Conservation (phyloP, 2,329 filamentous ascomycete genomes). For the Trichoderma simmonsii region DNA sequence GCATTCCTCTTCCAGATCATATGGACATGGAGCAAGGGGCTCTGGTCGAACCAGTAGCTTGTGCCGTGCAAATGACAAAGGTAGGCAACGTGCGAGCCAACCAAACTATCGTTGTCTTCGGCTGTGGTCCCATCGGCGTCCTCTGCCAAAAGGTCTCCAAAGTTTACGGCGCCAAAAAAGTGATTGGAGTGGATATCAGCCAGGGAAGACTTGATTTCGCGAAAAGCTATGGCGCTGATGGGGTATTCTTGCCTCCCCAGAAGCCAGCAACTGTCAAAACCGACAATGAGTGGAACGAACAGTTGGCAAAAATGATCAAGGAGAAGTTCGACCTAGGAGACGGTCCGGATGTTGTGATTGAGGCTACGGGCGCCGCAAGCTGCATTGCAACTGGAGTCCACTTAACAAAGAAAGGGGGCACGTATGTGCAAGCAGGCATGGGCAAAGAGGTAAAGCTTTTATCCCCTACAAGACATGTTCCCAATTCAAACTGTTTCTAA, state of each 20-base stretch:
- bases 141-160: constrained; percentile 42
- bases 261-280: constrained; percentile 35
- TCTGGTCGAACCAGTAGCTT: neutral
- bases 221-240: constrained; percentile 40
- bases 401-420: neutral
- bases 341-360: neutral
- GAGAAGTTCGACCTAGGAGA: neutral
- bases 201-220: constrained; percentile 40
- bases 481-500: neutral
- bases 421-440: neutral
- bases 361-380: neutral
- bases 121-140: constrained; percentile 47
- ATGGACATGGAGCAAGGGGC: neutral
- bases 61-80: constrained; percentile 22
- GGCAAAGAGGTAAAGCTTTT: neutral
- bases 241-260: constrained; percentile 33
- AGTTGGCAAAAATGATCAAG: neutral
- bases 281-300: neutral
- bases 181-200: constrained; percentile 45
- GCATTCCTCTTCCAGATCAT: neutral
- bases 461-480: neutral
- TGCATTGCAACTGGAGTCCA: neutral
- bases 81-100: constrained; percentile 38
- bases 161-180: constrained; percentile 28
- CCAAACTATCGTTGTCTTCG: constrained; percentile 45